Evolutionary conservation across 2,329 filamentous ascomycete species (phyloP), one percentile per base, ranked within the genome.

Genomic region (Pseudonectria buxi): DNA sequence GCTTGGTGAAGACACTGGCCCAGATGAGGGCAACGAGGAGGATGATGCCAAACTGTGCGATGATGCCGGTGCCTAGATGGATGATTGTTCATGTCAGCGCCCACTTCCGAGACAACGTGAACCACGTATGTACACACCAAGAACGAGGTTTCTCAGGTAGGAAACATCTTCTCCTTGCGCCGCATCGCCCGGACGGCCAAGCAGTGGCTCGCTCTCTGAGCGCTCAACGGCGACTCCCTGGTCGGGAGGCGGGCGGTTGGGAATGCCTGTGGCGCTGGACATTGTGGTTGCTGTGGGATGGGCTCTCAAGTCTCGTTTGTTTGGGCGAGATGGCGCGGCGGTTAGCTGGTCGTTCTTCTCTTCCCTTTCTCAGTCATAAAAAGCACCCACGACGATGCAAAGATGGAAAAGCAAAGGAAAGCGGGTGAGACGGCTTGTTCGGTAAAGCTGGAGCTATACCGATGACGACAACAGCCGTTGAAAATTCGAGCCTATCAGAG

Each of bases 41-140:
- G 63, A 86, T 67, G 36, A 81, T 76, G 37, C 87, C 90, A 28
- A 76, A 72, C 63, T 95, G 88, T 27, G 87, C 85, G 41, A 95
- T 63, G 41, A 82, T 72, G 37, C 78, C 90, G 12, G 88, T 94
- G 44, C 87, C 88, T 92, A 53, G 22, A 22, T 30, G 7, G 6
- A 25, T 4, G 7, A 40, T 24, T 25, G 28, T 43, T 27, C 42
- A 36, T 7, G 32, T 36, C 30, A 34, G 18, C 14, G 24, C 7
- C 14, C 32, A 33, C 28, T 13, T 32, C n/a, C 16, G 35, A 26
- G 24, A 29, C 16, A 24, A 36, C 26, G 3, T 6, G 18, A 18
- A 28, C 11, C 13, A 37, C 32, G 14, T 24, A 33, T 28, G 35
- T 39, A 50, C 69, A 46, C 68, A 90, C 88, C 88, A 26, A 84